These are phyloP conservation scores for Neurospora sp. DNA, from an alignment of 495 filamentous ascomycete species.

Conservation along the genomic window DNA sequence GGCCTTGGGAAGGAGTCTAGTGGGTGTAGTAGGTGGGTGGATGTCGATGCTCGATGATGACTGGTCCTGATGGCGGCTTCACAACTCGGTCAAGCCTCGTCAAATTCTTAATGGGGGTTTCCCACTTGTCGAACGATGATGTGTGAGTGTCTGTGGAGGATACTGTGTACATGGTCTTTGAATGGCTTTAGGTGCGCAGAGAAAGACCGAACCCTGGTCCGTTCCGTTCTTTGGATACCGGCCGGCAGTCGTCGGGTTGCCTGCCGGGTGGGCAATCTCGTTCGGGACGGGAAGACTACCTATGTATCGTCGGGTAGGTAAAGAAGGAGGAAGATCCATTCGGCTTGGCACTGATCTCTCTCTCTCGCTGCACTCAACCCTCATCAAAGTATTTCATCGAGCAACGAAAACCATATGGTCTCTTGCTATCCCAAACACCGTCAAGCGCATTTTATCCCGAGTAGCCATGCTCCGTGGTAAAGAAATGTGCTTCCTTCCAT, in stretches of 20 bases:
- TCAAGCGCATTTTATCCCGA: background rate
- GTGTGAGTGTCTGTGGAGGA: background rate
- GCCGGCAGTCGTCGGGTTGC: background rate
- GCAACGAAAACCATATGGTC: too few species aligned
- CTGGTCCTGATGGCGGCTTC: background rate
- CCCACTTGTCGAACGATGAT: background rate
- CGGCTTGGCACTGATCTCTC: background rate
- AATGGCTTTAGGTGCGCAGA: background rate
- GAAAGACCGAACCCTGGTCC: background rate
- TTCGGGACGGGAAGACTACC: background rate
- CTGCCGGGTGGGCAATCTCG: background rate
- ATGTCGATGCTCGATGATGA: background rate
- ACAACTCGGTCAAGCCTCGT: background rate
- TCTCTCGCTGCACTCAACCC: background rate
- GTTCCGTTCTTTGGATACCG: background rate
- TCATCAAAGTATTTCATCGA: background rate
- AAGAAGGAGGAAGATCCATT: background rate
- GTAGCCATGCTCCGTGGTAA: background rate
- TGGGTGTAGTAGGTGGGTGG: background rate
- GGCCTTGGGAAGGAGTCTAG: background rate
- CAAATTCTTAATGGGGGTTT: background rate
- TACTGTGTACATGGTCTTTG: background rate
- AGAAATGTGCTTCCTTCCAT: background rate
- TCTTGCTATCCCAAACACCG: background rate
- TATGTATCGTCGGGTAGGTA: background rate